Base-by-base conservation (phyloP, 192 early-diverging fungal species). In the Coemansia guatemalensis region DNA sequence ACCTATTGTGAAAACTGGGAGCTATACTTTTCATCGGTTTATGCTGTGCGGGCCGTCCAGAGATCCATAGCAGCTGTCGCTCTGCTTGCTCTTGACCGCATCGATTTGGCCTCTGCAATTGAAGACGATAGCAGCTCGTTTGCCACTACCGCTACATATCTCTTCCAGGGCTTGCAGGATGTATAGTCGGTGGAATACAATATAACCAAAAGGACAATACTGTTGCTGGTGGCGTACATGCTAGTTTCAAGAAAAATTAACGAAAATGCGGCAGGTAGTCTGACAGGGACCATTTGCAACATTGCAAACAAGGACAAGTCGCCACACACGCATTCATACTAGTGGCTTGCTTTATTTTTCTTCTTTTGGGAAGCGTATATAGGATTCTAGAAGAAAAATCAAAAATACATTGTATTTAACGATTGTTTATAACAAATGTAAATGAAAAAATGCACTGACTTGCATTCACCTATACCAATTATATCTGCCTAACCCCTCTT, bases 11-110 rank as follows among this genome's bases (percentile, higher is more conserved):
- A 69, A 27, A 33, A 52, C 50, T 56, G 56, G 60, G 33, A 22
- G 12, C 27, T 47, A 20, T 56, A 56, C 32, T 54, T 62, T 4
- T 3, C 26, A 12, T 41, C 47, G 1, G 6, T 12, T 18, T 14
- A 47, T 22, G 14, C 22, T 23, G 24, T 50, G 22, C 12, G 20
- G 2, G 26, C 48, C 12, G 60, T 62, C n/a, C 24, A 48, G 11
- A 4, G 56, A 2, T 5, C 53, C 2, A 21, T 75, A 49, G 58
- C 58, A 8, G 58, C 73, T 0, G 12, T 70, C 17, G 17, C 65
- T n/a, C 27, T 71, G 18, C 39, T 78, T n/a, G 24, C 52, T 41
- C 20, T 60, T 12, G 69, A 71, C 62, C 30, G 53, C 12, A 22
- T 67, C 9, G 64, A 75, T 17, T 8, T 62, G 30, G 47, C 20